Base-by-base conservation (phyloP, 2,329 filamentous ascomycete species). In the Bipolaris sorokiniana region DNA sequence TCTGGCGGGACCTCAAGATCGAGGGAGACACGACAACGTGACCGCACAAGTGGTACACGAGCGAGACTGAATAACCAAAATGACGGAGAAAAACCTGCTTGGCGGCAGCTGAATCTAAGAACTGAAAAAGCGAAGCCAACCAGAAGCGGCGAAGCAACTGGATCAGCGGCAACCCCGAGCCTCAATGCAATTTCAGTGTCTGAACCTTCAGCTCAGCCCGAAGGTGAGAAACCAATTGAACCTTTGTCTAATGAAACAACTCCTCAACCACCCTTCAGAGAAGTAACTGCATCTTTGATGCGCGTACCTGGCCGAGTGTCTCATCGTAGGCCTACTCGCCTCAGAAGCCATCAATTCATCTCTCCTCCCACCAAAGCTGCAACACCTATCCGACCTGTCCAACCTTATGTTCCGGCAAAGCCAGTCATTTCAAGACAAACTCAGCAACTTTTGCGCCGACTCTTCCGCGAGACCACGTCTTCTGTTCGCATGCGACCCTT, bases 281-380 rank as follows among this genome's bases (percentile, higher is more conserved):
- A 42, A 53, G 54, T 18, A 23, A 42, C 5, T 15, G 7, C 51
- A 10, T 11, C 47, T 2, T 20, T 7, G 23, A 28, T 28, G 10
- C 51, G 9, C 11, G 10, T 11, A 16, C n/a, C 36, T 16, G 13
- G 31, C 37, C 47, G 22, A 13, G 22, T 18, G 37, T 13, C 48
- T 20, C 47, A 31, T 11, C 47, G 48, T 18, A 44, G 42, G 22
- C 11, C 42, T 18, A 48, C 47, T 7, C 42, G 48, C 1, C 40
- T 42, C 47, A 37, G 22, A 20, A 31, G 18, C 52, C 22, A 58
- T 37, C 48, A 40, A 15, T 58, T 58, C 23, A 48, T 58, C 33
- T 28, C 42, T 16, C 51, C 31, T n/a, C 56, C 48, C 6, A 26
- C 42, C 28, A 48, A 33, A 15, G 16, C 23, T 3, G 9, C 44